phyloP scores from a whole-genome alignment of 192 early-diverging fungal species.

The Coemansia sp. region DNA sequence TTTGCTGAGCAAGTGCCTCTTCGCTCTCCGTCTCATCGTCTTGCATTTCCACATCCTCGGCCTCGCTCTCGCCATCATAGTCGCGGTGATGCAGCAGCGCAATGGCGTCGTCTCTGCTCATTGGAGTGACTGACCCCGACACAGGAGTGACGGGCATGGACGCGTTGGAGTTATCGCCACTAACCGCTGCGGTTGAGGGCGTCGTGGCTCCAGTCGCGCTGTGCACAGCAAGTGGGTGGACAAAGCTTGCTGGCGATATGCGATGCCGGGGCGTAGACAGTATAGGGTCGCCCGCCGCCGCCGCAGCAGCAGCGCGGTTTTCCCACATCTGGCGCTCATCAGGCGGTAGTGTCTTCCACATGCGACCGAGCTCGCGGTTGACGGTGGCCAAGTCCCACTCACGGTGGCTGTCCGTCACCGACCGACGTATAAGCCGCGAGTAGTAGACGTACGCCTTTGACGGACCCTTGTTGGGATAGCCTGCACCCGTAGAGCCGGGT shows the following conservation, averaged over 20 bases:
- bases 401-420: slow-evolving; percentile 37
- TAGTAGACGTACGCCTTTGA: slow-evolving; percentile 54
- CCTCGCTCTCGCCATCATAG: slow-evolving; percentile 41
- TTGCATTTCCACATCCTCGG: slow-evolving; percentile 53
- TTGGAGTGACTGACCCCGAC: slow-evolving; percentile 35
- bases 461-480: slow-evolving; percentile 54
- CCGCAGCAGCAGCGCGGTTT: slow-evolving; percentile 26
- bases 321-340: slow-evolving; percentile 52
- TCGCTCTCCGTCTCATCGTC: slow-evolving; percentile 41
- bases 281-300: slow-evolving; percentile 22
- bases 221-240: neutral
- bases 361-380: slow-evolving; percentile 54
- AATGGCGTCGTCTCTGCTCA: slow-evolving; percentile 20
- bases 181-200: slow-evolving; percentile 17
- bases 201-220: slow-evolving; percentile 5
- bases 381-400: slow-evolving; percentile 55
- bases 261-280: slow-evolving; percentile 24
- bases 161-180: slow-evolving; percentile 19
- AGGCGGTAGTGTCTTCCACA: slow-evolving; percentile 46
- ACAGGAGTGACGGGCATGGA: slow-evolving; percentile 41
- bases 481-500: slow-evolving; percentile 13
- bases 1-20: neutral
- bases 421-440: slow-evolving; percentile 46
- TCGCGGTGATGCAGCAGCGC: slow-evolving; percentile 3
- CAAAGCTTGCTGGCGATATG: slow-evolving; percentile 19